phyloP scores from a whole-genome alignment of 805 yeast species.

The Candida germanica region DNA sequence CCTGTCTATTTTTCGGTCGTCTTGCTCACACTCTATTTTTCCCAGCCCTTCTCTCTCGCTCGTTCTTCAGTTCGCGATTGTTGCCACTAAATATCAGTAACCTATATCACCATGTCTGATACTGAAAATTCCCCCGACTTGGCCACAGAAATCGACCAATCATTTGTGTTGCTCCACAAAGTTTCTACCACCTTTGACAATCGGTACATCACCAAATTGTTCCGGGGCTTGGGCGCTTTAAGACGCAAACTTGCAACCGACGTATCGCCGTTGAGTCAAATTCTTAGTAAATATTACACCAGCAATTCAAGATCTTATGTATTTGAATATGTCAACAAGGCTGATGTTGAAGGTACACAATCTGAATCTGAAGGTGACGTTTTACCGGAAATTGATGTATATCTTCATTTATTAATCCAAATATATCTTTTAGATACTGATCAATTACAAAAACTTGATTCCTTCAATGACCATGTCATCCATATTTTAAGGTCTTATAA shows the following conservation, averaged over 20 bases:
- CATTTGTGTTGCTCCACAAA: slow-evolving; percentile 50
- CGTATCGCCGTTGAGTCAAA: slow-evolving; percentile 46
- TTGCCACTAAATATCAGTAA: neutral
- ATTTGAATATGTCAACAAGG: slow-evolving; percentile 20
- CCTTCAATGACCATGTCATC: slow-evolving; percentile 52
- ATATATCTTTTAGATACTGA: slow-evolving; percentile 67
- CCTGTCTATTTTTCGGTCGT: too few species aligned
- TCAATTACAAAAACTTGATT: slow-evolving; percentile 46
- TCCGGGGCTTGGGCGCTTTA: slow-evolving; percentile 76
- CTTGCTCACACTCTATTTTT: neutral
- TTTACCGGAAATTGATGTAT: slow-evolving; percentile 78
- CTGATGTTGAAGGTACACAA: slow-evolving; percentile 11
- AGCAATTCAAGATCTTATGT: slow-evolving; percentile 28
- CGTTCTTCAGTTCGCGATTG: neutral
- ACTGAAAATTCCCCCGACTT: slow-evolving; percentile 1
- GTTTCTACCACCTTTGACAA: slow-evolving; percentile 77
- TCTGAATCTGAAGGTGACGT: slow-evolving; percentile 28
- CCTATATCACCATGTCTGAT: slow-evolving; percentile 11
- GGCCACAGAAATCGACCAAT: slow-evolving; percentile 33
- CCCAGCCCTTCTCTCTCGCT: neutral
- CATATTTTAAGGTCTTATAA: slow-evolving; percentile 61
- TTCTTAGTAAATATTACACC: slow-evolving; percentile 58
- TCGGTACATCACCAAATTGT: slow-evolving; percentile 78
- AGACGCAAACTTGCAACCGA: slow-evolving; percentile 54
- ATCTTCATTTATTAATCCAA: slow-evolving; percentile 74